Percentiles rank a stretch among this genome's conserved stretches.
phyloP scores from a whole-genome alignment of 2,329 filamentous ascomycete genomes.

The Epichloe aotearoae region DNA sequence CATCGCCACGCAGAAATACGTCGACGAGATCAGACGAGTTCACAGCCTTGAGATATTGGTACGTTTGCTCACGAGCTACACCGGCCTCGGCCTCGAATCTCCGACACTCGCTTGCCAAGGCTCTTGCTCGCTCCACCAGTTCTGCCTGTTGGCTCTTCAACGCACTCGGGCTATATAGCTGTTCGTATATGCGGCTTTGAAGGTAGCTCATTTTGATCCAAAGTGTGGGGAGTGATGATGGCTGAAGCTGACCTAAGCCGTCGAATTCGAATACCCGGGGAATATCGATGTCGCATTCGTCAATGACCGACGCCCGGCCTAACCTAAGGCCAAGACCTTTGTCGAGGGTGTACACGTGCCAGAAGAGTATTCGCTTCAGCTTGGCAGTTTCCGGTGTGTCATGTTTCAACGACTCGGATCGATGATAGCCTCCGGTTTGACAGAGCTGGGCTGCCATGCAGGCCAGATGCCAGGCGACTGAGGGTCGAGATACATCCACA shows the following conservation, averaged over 20 bases:
- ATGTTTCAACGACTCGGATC: slow-evolving; percentile 21
- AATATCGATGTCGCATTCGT: slow-evolving; percentile 46
- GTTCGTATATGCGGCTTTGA: slow-evolving; percentile 45
- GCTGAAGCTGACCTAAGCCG: slow-evolving; percentile 20
- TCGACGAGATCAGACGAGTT: slow-evolving; percentile 28
- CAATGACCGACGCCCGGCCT: slow-evolving; percentile 43
- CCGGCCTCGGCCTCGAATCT: slow-evolving; percentile 23
- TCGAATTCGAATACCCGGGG: slow-evolving; percentile 28
- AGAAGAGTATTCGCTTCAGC: slow-evolving; percentile 32
- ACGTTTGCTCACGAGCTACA: slow-evolving; percentile 21
- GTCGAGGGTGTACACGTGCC: slow-evolving; percentile 43
- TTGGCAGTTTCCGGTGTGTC: slow-evolving; percentile 19
- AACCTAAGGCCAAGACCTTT: slow-evolving; percentile 45
- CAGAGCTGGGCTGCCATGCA: slow-evolving; percentile 46
- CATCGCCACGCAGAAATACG: slow-evolving; percentile 32
- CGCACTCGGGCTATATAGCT: slow-evolving; percentile 38
- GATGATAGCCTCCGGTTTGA: slow-evolving; percentile 49
- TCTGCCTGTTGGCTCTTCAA: slow-evolving; percentile 26
- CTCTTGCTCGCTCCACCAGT: slow-evolving; percentile 26
- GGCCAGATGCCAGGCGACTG: slow-evolving; percentile 50
- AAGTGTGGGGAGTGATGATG: slow-evolving; percentile 29
- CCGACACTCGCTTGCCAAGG: slow-evolving; percentile 25
- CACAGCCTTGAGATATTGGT: slow-evolving; percentile 23
- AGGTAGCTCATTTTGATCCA: slow-evolving; percentile 45
- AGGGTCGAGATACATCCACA: slow-evolving; percentile 47